Percentiles rank a stretch among this genome's conserved stretches.
These are phyloP conservation scores for Tinospora cordifolia DNA, from an alignment of 164 flowering plant species.

Conservation along the genomic window DNA sequence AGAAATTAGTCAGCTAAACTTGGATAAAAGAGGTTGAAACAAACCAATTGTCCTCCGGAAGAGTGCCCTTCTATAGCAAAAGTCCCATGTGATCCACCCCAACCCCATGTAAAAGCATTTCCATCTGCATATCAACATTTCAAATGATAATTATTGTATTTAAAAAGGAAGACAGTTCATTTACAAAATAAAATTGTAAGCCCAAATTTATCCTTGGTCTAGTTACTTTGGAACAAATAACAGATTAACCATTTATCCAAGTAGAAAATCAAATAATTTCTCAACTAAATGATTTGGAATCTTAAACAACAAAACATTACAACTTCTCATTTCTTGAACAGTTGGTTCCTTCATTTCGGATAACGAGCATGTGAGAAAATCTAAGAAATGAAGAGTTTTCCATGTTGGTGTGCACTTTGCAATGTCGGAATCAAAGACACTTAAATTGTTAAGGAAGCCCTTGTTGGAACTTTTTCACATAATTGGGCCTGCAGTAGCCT, in stretches of 20 bases:
- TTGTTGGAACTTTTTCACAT: too few relatives aligned
- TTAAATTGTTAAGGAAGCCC: too few relatives aligned
- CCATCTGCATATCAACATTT: slow-evolving; percentile 41
- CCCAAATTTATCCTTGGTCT: not conserved
- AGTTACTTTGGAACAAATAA: not conserved
- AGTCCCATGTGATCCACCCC: slow-evolving; percentile 99
- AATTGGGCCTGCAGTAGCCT: too few relatives aligned
- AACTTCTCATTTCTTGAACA: not conserved
- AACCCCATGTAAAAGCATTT: slow-evolving; percentile 89
- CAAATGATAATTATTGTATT: not conserved
- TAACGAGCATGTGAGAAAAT: too few relatives aligned
- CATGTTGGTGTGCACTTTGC: too few relatives aligned
- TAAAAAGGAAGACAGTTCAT: not conserved
- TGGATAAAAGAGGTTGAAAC: slow-evolving; percentile 20
- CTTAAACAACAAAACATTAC: not conserved
- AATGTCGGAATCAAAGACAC: too few relatives aligned
- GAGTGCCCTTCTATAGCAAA: slow-evolving; percentile 82
- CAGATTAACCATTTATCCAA: not conserved
- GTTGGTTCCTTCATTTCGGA: too few relatives aligned
- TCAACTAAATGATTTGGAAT: not conserved
- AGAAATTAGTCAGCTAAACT: slow-evolving; percentile 1
- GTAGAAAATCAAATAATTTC: not conserved
- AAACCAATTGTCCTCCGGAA: slow-evolving; percentile 96
- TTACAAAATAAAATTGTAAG: not conserved
- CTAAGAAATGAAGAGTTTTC: too few relatives aligned